A percentile compares a stretch with the other conserved stretches of the same genome.
phyloP scores from a whole-genome alignment of 768 basidiomycete species.

The Auriscalpium orientale region DNA sequence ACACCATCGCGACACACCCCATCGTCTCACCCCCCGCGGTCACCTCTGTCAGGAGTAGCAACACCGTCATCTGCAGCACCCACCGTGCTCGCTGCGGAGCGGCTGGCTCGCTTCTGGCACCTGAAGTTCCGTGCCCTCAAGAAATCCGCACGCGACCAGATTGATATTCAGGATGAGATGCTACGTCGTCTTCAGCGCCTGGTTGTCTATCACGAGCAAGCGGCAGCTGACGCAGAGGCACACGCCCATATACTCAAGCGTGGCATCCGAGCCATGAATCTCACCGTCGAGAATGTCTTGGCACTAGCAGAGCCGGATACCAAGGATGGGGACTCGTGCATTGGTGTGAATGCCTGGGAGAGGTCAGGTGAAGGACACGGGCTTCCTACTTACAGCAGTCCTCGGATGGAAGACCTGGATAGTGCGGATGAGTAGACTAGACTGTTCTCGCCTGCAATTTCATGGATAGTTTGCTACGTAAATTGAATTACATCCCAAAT shows the following conservation, averaged over 20 bases:
- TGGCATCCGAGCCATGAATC: not conserved
- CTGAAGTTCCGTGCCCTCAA: not conserved
- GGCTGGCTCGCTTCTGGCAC: not conserved
- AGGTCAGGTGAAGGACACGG: too few species aligned
- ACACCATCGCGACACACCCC: not conserved
- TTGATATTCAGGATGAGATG: too few species aligned
- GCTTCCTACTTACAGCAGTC: not conserved
- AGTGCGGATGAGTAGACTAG: not conserved
- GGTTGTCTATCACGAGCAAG: not conserved
- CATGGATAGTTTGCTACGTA: not conserved
- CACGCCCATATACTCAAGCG: not conserved
- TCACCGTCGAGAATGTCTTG: not conserved
- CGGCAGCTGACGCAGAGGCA: not conserved
- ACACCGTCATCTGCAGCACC: not conserved
- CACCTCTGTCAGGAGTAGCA: not conserved
- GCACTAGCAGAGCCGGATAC: not conserved
- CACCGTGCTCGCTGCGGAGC: not conserved
- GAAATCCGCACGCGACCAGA: too few species aligned
- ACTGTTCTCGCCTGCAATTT: not conserved
- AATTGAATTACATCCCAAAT: too few species aligned
- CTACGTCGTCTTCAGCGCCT: too few species aligned
- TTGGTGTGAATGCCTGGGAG: not conserved
- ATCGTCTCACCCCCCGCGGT: not conserved
- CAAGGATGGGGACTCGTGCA: not conserved
- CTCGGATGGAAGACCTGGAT: not conserved